Evolutionary conservation across 495 filamentous ascomycete genomes (phyloP).

Genomic region (Peziza echinospora): DNA sequence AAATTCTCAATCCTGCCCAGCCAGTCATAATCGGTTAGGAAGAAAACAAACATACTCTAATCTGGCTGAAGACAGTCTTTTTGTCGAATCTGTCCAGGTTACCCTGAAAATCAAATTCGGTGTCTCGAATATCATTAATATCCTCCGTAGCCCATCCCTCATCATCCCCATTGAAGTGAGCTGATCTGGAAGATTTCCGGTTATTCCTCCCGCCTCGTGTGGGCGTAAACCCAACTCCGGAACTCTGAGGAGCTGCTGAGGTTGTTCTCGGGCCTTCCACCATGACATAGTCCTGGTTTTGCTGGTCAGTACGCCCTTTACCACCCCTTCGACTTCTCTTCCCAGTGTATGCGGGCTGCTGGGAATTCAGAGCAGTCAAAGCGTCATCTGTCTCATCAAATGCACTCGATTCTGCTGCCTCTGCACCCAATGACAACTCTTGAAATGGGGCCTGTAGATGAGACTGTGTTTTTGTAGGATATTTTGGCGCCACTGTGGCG

Average conservation of each 20-base stretch:
- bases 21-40: not conserved
- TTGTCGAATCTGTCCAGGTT: conserved; percentile 91
- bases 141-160: conserved; percentile 95
- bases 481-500: not conserved
- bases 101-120: conserved; percentile 79
- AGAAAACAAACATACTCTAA: conserved; percentile 28
- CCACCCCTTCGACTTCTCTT: conserved; percentile 22
- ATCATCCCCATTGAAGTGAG: conserved; percentile 28
- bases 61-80: conserved; percentile 63
- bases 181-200: conserved; percentile 19
- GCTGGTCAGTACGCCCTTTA: conserved; percentile 9
- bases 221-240: conserved; percentile 36
- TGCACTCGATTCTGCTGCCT: conserved; percentile 14
- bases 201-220: conserved; percentile 35
- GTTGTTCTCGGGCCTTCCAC: conserved; percentile 31
- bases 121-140: conserved; percentile 87
- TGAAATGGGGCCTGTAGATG: not conserved
- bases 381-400: conserved; percentile 19
- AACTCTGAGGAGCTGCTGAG: too few species aligned
- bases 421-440: not conserved
- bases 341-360: conserved; percentile 7
- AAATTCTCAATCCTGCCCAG: not conserved
- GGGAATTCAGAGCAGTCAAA: not conserved
- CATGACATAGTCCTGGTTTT: conserved; percentile 43
- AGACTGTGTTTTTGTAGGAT: not conserved